Base-by-base conservation (phyloP, 164 flowering plant species). In the Dillenia suffruticosa region DNA sequence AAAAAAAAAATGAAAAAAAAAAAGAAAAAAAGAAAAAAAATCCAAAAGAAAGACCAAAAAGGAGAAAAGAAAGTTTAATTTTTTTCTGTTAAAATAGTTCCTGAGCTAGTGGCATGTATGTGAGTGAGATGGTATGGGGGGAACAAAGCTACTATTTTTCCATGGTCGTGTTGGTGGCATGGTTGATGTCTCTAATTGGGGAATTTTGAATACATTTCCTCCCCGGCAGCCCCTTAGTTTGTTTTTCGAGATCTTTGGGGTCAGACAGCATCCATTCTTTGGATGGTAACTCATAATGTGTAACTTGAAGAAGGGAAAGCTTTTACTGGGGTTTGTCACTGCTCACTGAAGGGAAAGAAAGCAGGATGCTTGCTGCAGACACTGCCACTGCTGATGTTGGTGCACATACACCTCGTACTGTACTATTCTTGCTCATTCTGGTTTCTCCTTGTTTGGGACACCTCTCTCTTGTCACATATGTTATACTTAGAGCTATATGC, bases 71-170 rank as follows among this genome's bases (percentile, higher is more conserved):
- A 55, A 59, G 61, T 53, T 63, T 66, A 67, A 67, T 54, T 59
- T 58, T 17, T 59, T 47, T 17, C 10, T 14, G 22, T 19, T 44
- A 60, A 26, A 58, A 46, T 57, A 47, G 49, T 61, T 49, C 54
- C 48, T 61, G 62, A 63, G 54, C 54, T 63, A 17, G 62, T 70
- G 79, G 70, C 57, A 56, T 73, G 81, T 68, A 78, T 74, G 69
- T 76, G 69, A 58, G 69, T 76, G 69, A 58, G 51, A 69, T 67
- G 68, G 59, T 55, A 64, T 72, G 68, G 58, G 46, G 74, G 68
- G 65, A 62, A 48, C 43, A 48, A 32, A 68, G 72, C 63, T 67
- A 40, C 50, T 22, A 26, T 45, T 56, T 22, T 45, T 56, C 16
- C 22, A 19, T 19, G 22, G 22, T 62, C 40, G 44, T 71, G 60